Conservation (phyloP, 768 basidiomycete genomes). For the Tricholoma flavovirens region DNA sequence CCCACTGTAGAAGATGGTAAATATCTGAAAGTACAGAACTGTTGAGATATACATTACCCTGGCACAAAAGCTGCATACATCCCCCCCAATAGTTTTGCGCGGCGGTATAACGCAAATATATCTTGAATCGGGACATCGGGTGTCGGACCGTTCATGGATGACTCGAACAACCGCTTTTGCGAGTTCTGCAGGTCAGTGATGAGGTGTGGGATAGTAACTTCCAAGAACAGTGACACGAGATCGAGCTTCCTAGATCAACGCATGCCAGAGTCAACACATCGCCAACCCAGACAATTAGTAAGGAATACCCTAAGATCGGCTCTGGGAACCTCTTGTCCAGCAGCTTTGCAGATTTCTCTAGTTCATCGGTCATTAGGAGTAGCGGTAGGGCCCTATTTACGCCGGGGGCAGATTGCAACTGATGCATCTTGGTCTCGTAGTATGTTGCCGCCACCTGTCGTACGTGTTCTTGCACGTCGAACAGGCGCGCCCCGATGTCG, state of each 20-base stretch:
- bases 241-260: constrained; percentile 58
- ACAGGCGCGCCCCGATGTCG: constrained; percentile 61
- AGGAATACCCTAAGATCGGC: constrained; percentile 70
- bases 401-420: constrained; percentile 63
- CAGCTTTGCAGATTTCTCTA: constrained; percentile 79
- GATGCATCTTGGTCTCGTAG: constrained; percentile 58
- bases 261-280: neutral
- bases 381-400: constrained; percentile 80
- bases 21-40: neutral
- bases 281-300: neutral
- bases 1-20: constrained; percentile 31
- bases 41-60: constrained; percentile 42
- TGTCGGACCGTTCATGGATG: constrained; percentile 81
- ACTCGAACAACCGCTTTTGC: constrained; percentile 71
- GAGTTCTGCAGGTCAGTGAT: constrained; percentile 61
- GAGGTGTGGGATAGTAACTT: constrained; percentile 59
- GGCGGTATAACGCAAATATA: constrained; percentile 80
- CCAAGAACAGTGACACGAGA: constrained; percentile 69
- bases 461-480: constrained; percentile 63
- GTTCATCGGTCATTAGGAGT: constrained; percentile 78
- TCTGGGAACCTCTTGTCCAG: constrained; percentile 86
- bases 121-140: constrained; percentile 88
- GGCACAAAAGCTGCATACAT: constrained; percentile 82
- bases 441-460: constrained; percentile 52
- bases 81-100: constrained; percentile 65